phyloP scores from a whole-genome alignment of 306 rosid genomes.

The Luffa aegyptiaca region DNA sequence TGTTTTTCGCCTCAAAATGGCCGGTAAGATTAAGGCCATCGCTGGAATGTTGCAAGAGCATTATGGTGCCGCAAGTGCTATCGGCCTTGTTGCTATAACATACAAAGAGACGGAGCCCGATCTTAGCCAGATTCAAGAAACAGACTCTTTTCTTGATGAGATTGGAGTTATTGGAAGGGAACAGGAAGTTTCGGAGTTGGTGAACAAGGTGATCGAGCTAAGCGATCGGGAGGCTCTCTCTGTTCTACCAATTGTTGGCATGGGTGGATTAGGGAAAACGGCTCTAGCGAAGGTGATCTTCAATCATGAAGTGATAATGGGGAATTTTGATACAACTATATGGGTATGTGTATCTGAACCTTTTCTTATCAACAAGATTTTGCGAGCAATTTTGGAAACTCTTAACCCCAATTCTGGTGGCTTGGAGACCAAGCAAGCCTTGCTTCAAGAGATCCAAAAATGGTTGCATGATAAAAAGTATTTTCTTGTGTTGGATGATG shows the following conservation, averaged over 20 bases:
- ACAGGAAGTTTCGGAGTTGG: background rate
- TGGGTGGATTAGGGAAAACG: constrained; percentile 13
- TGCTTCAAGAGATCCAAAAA: background rate
- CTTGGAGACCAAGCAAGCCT: background rate
- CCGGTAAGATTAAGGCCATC: background rate
- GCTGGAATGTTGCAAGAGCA: background rate
- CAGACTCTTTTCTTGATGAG: background rate
- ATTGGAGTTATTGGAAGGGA: background rate
- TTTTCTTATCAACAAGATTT: constrained; percentile 4
- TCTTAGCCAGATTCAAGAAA: background rate
- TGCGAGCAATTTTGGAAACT: background rate
- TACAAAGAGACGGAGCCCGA: background rate
- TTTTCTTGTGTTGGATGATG: constrained; percentile 18
- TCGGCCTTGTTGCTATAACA: constrained; percentile 10
- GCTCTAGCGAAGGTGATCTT: background rate
- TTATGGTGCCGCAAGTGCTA: background rate
- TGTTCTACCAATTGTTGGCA: constrained; percentile 14
- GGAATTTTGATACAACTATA: background rate
- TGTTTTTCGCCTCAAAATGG: background rate
- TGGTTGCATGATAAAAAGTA: background rate
- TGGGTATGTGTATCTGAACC: constrained; percentile 18
- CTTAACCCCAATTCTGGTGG: background rate
- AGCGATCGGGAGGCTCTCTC: background rate
- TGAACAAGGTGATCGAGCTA: background rate
- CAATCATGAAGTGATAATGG: background rate